Percentiles rank a stretch among this genome's conserved stretches.
These are phyloP conservation scores for Aegle marmelos DNA, from an alignment of 345 rosid species.

Conservation along the genomic window DNA sequence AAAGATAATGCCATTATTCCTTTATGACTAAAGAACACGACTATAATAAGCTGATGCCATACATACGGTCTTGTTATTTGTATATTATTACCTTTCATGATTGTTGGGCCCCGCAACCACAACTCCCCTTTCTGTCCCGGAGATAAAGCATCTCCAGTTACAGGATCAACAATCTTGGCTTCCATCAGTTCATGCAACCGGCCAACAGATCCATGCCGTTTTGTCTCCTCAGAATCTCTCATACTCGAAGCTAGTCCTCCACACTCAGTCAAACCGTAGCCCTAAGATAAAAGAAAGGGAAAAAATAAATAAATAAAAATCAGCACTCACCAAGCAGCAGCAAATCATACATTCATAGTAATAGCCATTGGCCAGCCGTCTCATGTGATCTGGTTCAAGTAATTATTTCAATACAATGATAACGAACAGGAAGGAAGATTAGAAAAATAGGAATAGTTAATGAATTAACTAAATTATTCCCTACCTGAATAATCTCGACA, in stretches of 20 bases:
- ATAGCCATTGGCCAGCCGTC: too few species aligned
- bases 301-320: background rate
- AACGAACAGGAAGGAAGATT: too few species aligned
- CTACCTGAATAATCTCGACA: conserved; percentile 58
- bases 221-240: conserved; percentile 23
- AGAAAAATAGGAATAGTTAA: too few species aligned
- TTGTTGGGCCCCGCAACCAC: conserved; percentile 79
- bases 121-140: conserved; percentile 84
- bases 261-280: conserved; percentile 88
- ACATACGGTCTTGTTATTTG: too few species aligned
- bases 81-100: conserved; percentile 62
- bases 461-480: too few species aligned
- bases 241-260: conserved; percentile 24
- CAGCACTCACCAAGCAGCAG: background rate
- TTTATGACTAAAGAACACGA: too few species aligned
- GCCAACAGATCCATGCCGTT: conserved; percentile 59
- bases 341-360: too few species aligned
- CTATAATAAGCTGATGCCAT: too few species aligned
- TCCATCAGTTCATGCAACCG: conserved; percentile 59
- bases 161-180: conserved; percentile 77
- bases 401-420: too few species aligned
- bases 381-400: too few species aligned
- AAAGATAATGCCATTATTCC: background rate
- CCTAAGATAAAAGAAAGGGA: conserved; percentile 27
- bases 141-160: conserved; percentile 57